phyloP scores from a whole-genome alignment of 2,329 filamentous ascomycete genomes.

The Verticillium tricorpus region DNA sequence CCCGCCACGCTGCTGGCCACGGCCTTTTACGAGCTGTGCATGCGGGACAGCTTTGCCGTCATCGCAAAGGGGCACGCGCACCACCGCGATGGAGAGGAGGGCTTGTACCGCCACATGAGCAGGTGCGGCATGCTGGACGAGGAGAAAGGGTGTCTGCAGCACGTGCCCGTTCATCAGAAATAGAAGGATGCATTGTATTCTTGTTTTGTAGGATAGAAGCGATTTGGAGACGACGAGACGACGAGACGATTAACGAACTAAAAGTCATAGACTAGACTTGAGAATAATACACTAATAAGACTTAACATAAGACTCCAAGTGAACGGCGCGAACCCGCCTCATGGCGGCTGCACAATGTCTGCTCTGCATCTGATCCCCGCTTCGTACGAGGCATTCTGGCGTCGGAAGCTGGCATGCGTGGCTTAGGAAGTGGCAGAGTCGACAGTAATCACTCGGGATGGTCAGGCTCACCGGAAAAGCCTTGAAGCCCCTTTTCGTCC shows the following conservation, averaged over 20 bases:
- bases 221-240: neutral
- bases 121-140: conserved; percentile 26
- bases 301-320: too few relatives aligned
- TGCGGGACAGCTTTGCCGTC: conserved; percentile 47
- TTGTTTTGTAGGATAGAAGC: neutral
- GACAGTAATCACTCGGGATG: too few relatives aligned
- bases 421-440: too few relatives aligned
- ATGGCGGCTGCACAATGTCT: too few relatives aligned
- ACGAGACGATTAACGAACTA: neutral
- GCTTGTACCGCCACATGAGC: conserved; percentile 35
- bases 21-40: conserved; percentile 48
- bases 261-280: neutral
- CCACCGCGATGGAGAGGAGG: conserved; percentile 48
- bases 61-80: conserved; percentile 44
- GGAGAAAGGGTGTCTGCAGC: conserved; percentile 5
- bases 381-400: too few relatives aligned
- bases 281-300: neutral
- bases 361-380: too few relatives aligned
- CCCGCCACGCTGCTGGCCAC: conserved; percentile 53
- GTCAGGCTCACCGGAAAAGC: too few relatives aligned
- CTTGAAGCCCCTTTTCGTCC: neutral
- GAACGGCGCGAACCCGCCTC: too few relatives aligned
- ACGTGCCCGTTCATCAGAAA: neutral
- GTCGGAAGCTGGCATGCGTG: too few relatives aligned
- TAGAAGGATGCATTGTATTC: neutral